Conservation (phyloP, 768 basidiomycete genomes). For the Mrakia frigida region DNA sequence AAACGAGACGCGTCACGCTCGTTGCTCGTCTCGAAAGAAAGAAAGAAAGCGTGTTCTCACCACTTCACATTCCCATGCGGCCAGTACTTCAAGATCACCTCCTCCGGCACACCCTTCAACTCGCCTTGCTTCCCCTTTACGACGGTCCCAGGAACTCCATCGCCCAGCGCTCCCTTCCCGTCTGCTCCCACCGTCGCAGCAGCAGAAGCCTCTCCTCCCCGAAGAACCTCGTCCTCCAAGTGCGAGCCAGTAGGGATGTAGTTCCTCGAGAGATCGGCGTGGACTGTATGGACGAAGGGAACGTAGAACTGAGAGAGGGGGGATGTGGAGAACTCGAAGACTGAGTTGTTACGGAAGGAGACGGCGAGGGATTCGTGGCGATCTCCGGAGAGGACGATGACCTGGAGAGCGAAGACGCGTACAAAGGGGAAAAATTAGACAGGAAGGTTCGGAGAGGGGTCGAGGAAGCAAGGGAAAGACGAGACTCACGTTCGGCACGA, state of each 20-base stretch:
- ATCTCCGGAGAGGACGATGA: conserved; percentile 54
- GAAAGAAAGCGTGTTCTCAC: background rate
- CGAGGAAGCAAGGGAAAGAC: conserved; percentile 38
- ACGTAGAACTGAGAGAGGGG: conserved; percentile 56
- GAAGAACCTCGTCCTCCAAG: conserved; percentile 1
- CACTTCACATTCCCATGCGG: background rate
- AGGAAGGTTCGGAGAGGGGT: background rate
- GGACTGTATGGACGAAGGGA: conserved; percentile 41
- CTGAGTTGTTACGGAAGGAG: conserved; percentile 41
- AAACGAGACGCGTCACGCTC: too few relatives aligned
- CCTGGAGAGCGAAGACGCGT: too few relatives aligned
- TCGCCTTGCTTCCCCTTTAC: conserved; percentile 36
- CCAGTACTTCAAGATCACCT: conserved; percentile 37
- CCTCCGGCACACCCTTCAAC: conserved; percentile 38
- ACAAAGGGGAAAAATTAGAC: too few relatives aligned
- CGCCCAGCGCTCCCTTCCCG: background rate
- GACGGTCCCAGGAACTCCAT: conserved; percentile 37
- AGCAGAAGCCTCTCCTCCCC: conserved; percentile 17
- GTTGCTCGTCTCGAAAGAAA: background rate
- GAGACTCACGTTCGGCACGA: conserved; percentile 58
- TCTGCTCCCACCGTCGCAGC: conserved; percentile 37
- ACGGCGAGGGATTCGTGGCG: conserved; percentile 70
- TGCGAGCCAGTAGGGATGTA: conserved; percentile 45
- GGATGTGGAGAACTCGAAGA: conserved; percentile 63
- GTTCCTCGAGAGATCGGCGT: background rate